These are phyloP conservation scores for Oropetium thomaeum DNA, from an alignment of 176 grass and related monocot species.

Conservation along the genomic window DNA sequence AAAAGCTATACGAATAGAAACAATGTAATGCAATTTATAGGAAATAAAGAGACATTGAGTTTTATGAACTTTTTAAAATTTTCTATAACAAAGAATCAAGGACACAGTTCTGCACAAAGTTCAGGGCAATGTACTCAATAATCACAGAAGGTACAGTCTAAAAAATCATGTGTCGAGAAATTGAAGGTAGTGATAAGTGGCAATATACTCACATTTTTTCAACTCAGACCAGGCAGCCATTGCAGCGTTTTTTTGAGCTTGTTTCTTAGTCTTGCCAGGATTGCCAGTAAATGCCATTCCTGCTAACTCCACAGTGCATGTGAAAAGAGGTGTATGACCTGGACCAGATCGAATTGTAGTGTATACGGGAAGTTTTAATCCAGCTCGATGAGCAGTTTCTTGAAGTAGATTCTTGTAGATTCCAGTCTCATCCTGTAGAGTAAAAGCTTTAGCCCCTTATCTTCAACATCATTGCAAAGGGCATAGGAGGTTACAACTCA, in stretches of 20 bases:
- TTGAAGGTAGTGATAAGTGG: not conserved
- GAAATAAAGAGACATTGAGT: conserved; percentile 22
- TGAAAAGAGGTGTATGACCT: conserved; percentile 88
- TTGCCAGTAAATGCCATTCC: conserved; percentile 84
- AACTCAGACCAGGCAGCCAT: conserved; percentile 83
- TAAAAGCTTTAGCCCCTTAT: conserved; percentile 18
- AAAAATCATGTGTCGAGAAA: not conserved
- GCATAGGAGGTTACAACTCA: not conserved
- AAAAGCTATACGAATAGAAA: conserved; percentile 1
- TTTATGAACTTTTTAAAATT: not conserved
- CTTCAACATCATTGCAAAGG: conserved; percentile 16
- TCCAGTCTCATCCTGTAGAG: conserved; percentile 88
- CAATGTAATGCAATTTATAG: not conserved
- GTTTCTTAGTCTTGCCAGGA: conserved; percentile 95
- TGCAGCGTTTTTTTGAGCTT: conserved; percentile 97
- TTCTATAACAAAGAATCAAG: not conserved
- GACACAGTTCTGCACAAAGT: not conserved
- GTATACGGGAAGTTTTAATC: conserved; percentile 77
- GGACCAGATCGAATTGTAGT: conserved; percentile 84
- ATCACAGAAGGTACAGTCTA: not conserved
- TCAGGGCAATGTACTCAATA: not conserved
- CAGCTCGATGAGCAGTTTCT: conserved; percentile 92
- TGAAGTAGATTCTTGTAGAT: conserved; percentile 98
- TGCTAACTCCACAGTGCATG: conserved; percentile 92
- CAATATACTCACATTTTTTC: conserved; percentile 47